Conservation (phyloP, 75 land plant species). For the Picea glauca region DNA sequence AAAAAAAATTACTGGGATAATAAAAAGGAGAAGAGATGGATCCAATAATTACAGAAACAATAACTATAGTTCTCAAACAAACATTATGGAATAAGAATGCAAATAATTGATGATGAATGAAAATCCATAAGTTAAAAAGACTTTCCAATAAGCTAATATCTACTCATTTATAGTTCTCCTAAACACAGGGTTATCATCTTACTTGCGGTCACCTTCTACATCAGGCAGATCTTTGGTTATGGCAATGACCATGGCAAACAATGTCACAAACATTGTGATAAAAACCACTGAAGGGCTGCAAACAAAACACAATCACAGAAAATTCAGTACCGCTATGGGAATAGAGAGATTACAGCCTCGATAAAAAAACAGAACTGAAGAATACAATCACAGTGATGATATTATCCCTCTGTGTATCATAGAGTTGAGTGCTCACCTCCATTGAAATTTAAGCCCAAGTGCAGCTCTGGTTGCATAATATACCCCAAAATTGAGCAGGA, state of each 20-base stretch:
- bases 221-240: conserved; percentile 98
- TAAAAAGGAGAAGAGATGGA: no score
- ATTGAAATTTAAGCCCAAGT: conserved; percentile 73
- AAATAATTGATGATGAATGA: no score
- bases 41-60: no score
- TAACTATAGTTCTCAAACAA: no score
- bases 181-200: conserved; percentile 16
- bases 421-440: conserved; percentile 56
- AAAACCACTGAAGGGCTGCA: conserved; percentile 88
- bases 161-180: neutral
- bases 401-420: neutral
- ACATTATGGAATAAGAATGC: no score
- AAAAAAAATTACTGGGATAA: no score
- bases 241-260: conserved; percentile 96
- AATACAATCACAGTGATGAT: neutral
- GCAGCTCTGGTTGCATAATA: conserved; percentile 98
- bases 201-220: conserved; percentile 97
- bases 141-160: neutral
- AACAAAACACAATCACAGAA: conserved; percentile 9
- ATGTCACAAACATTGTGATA: conserved; percentile 89
- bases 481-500: conserved; percentile 96
- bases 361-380: neutral
- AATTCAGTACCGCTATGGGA: neutral
- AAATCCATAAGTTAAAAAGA: neutral
- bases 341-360: neutral